A percentile compares a stretch with the other conserved stretches of the same genome.
Conservation (phyloP, 192 early-diverging fungal genomes). For the Allomyces javanicus region DNA sequence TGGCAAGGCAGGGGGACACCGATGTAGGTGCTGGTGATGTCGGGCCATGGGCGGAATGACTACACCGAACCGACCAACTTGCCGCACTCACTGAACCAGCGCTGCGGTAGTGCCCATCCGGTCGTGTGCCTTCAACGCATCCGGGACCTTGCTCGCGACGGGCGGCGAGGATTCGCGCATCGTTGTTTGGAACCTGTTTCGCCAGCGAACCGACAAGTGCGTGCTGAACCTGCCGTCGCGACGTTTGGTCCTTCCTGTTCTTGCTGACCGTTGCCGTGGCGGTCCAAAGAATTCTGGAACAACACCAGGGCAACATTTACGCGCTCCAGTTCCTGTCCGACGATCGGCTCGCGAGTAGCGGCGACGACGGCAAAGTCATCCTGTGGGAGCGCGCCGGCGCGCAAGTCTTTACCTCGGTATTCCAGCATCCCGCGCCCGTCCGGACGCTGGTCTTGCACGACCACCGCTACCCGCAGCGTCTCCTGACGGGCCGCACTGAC, state of each 20-base stretch:
- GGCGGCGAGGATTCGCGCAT: slow-evolving; percentile 21
- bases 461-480: slow-evolving; percentile 13
- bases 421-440: slow-evolving; percentile 25
- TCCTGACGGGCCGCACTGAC: slow-evolving; percentile 24
- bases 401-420: slow-evolving; percentile 7
- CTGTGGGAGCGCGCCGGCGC: background rate
- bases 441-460: slow-evolving; percentile 14
- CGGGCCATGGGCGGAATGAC: background rate
- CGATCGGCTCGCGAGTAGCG: background rate
- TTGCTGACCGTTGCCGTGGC: no score
- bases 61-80: no score
- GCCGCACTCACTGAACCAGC: background rate
- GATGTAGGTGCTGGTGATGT: background rate
- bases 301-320: no score
- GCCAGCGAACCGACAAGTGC: background rate
- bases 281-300: no score
- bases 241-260: no score
- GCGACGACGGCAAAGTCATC: background rate
- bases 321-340: background rate
- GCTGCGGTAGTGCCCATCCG: slow-evolving; percentile 16
- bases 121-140: slow-evolving; percentile 13
- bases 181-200: slow-evolving; percentile 25
- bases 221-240: no score
- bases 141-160: slow-evolving; percentile 15
- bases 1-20: no score